A percentile compares a stretch with the other conserved stretches of the same genome.
phyloP scores from a whole-genome alignment of 352 stramenopile genomes.

The Globisporangium lucens region DNA sequence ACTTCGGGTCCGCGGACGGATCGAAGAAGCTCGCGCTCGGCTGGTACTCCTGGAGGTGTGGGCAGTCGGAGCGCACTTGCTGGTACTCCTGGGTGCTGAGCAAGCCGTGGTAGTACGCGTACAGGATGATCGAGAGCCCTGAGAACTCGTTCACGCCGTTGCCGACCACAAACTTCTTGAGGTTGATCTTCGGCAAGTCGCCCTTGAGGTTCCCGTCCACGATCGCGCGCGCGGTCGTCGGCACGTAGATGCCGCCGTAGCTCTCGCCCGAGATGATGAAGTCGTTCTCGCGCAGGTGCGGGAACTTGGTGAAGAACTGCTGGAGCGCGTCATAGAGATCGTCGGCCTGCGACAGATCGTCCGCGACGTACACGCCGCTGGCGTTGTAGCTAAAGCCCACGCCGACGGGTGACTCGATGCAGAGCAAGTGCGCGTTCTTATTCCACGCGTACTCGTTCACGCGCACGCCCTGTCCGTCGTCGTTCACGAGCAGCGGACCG shows the following conservation, averaged over 20 bases:
- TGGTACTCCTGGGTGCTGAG: conserved; percentile 39
- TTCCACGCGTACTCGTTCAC: conserved; percentile 67
- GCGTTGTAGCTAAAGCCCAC: conserved; percentile 66
- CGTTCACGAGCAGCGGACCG: conserved; percentile 92
- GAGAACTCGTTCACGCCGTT: conserved; percentile 55
- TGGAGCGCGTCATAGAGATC: conserved; percentile 77
- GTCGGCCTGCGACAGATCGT: conserved; percentile 51
- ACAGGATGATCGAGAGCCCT: conserved; percentile 28
- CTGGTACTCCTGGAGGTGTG: conserved; percentile 21
- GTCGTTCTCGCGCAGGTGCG: conserved; percentile 37
- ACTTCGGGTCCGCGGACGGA: conserved; percentile 20
- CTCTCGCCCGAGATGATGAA: conserved; percentile 71
- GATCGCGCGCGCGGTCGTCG: conserved; percentile 50
- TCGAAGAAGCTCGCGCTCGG: conserved; percentile 22
- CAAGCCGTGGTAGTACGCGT: conserved; percentile 47
- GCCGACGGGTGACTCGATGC: conserved; percentile 61
- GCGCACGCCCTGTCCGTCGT: conserved; percentile 64
- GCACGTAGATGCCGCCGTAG: conserved; percentile 69
- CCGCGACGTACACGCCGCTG: conserved; percentile 35
- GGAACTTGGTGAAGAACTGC: conserved; percentile 51
- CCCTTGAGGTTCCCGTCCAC: conserved; percentile 32
- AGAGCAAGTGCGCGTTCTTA: conserved; percentile 62
- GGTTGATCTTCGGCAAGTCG: conserved; percentile 28
- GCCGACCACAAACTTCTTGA: conserved; percentile 65
- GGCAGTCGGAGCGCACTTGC: conserved; percentile 16